These are phyloP conservation scores for Fusarium sp. DNA, from an alignment of 2,329 filamentous ascomycete species.

Conservation along the genomic window DNA sequence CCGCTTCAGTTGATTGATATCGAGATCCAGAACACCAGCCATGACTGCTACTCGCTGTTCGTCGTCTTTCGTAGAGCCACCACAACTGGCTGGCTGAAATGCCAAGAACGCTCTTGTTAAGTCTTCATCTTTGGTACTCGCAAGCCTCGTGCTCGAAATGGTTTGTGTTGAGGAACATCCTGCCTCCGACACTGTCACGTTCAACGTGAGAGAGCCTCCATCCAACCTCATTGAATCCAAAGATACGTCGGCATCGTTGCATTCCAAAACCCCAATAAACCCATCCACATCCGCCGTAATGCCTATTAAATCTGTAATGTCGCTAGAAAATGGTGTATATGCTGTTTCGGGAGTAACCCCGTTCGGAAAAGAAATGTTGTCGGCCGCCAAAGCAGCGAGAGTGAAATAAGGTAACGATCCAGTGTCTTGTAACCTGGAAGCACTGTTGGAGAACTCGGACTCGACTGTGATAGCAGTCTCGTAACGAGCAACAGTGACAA, in stretches of 20 bases:
- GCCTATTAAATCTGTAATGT: conserved; percentile 40
- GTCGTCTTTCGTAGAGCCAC: conserved; percentile 26
- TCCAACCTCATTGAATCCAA: conserved; percentile 43
- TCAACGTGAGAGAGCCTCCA: conserved; percentile 39
- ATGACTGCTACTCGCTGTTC: conserved; percentile 43
- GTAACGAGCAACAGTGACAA: conserved; percentile 44
- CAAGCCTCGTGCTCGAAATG: conserved; percentile 34
- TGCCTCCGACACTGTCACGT: conserved; percentile 46
- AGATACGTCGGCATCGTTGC: conserved; percentile 44
- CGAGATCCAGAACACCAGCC: conserved; percentile 31
- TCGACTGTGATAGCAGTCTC: conserved; percentile 43
- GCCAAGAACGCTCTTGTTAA: conserved; percentile 34
- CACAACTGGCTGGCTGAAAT: conserved; percentile 37
- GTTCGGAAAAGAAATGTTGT: conserved; percentile 48
- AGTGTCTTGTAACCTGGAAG: conserved; percentile 39
- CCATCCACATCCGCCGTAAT: conserved; percentile 52
- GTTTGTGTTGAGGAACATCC: conserved; percentile 36
- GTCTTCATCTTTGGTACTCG: conserved; percentile 14
- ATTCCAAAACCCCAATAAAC: conserved; percentile 50
- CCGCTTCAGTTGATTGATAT: conserved; percentile 32
- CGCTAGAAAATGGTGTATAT: conserved; percentile 50
- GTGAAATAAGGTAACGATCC: conserved; percentile 49
- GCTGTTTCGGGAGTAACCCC: conserved; percentile 51
- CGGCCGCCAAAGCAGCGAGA: conserved; percentile 50
- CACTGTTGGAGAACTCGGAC: conserved; percentile 47